Percentiles rank a stretch among this genome's conserved stretches.
phyloP scores from a whole-genome alignment of 2,329 filamentous ascomycete genomes.

The Hortaea sp. region DNA sequence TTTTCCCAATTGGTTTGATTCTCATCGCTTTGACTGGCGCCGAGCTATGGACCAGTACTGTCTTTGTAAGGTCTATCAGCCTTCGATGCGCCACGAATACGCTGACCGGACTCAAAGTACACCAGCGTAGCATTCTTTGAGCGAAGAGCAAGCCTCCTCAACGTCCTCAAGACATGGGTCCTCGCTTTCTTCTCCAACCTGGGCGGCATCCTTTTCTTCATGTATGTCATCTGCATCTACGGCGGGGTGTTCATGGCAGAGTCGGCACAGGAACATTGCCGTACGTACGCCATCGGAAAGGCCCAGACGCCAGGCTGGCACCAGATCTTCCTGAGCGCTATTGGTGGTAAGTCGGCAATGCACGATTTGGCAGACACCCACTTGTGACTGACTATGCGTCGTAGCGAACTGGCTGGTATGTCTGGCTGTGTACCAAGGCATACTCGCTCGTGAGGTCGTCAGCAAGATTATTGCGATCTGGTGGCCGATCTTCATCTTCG shows the following conservation, averaged over 20 bases:
- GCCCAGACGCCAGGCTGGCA: constrained; percentile 40
- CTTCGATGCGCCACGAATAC: no score
- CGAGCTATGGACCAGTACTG: constrained; percentile 24
- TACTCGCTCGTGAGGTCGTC: constrained; percentile 39
- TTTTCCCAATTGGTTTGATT: constrained; percentile 27
- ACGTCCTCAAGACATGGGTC: constrained; percentile 20
- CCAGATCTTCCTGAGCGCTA: constrained; percentile 44
- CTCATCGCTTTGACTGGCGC: constrained; percentile 25
- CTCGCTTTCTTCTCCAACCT: constrained; percentile 25
- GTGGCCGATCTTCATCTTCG: constrained; percentile 47
- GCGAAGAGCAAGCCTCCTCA: constrained; percentile 21
- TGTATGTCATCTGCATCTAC: constrained; percentile 20
- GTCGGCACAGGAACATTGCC: constrained; percentile 35
- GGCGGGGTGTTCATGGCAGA: constrained; percentile 22
- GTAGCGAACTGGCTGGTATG: constrained; percentile 47
- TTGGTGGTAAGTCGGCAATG: constrained; percentile 27
- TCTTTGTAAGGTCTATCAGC: constrained; percentile 15
- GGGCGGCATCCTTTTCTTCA: constrained; percentile 23
- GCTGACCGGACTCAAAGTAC: background rate
- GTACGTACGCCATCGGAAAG: constrained; percentile 40
- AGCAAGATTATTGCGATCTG: constrained; percentile 48
- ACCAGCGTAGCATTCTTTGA: constrained; percentile 33
- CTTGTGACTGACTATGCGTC: no score
- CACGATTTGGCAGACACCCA: background rate
- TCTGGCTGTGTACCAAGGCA: constrained; percentile 31